Base-by-base conservation (phyloP, 345 rosid genomes). In the Salix exigua region DNA sequence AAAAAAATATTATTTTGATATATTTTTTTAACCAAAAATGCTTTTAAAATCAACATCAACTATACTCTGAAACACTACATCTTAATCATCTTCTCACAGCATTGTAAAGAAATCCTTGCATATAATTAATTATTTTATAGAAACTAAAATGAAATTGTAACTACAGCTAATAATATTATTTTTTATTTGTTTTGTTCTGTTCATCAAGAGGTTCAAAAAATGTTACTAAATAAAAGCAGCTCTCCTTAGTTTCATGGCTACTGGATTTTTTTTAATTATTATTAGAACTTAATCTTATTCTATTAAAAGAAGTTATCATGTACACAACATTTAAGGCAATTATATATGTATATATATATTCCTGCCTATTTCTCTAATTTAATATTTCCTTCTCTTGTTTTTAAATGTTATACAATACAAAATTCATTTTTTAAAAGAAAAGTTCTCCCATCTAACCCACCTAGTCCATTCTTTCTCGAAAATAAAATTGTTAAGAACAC, bases 11-110 rank as follows among this genome's bases (percentile, higher is more conserved):
- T 0, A 33, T 33, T 33, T 33, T 33, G 6, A 33, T 33, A 5
- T 4, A 33, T 33, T 33, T 33, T 28, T 5, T 1, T 0, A 33
- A 33, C 0, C 0, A 33, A 33, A 33, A 33, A 5, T 1, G 5
- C 6, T 33, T 33, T 33, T 5, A 0, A 4, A 33, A 33, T 0
- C 0, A 33, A 5, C 0, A 6, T 33, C 7, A 33, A 5, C 7
- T 5, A 33, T 6, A 33, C 37, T 33, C 37, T 0, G 0, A 33
- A 33, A 33, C 0, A 17, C 8, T 5, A 18, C 8, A 50, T 9
- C 7, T 18, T 50, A 17, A 1, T 17, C 18, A 17, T 16, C 21
- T 50, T 50, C 21, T 6, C 2, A 5, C 2, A 5, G 0, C 18
- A 50, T 50, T 17, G 21, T 50, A 18, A 17, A 7, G 19, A 0